These are phyloP conservation scores for Remersonia thermophila DNA, from an alignment of 2,329 filamentous ascomycete species.

Conservation along the genomic window DNA sequence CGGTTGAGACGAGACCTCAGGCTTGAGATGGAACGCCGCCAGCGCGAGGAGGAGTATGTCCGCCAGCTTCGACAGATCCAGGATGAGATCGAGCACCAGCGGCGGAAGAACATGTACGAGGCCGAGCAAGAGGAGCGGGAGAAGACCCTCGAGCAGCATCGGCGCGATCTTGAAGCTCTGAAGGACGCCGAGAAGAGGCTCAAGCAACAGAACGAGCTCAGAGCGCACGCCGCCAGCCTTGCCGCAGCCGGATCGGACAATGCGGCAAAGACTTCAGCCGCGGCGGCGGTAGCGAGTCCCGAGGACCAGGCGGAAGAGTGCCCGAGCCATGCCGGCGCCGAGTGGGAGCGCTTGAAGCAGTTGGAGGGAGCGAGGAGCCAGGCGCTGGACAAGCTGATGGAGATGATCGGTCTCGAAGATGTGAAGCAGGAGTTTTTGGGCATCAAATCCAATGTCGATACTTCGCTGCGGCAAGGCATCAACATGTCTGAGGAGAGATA, in stretches of 20 bases:
- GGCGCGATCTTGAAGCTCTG: slow-evolving; percentile 32
- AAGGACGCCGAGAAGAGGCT: slow-evolving; percentile 20
- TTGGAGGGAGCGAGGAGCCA: slow-evolving; percentile 36
- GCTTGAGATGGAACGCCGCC: slow-evolving; percentile 36
- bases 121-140: slow-evolving; percentile 32
- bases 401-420: slow-evolving; percentile 56
- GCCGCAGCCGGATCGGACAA: too few relatives aligned
- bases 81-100: slow-evolving; percentile 40
- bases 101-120: slow-evolving; percentile 30
- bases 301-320: too few relatives aligned
- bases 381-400: slow-evolving; percentile 52
- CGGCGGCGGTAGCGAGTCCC: too few relatives aligned
- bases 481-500: slow-evolving; percentile 47
- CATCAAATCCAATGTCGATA: slow-evolving; percentile 54
- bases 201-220: slow-evolving; percentile 11
- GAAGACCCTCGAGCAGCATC: slow-evolving; percentile 32
- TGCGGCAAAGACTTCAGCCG: too few relatives aligned
- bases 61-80: slow-evolving; percentile 34
- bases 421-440: slow-evolving; percentile 53
- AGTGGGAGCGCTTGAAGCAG: slow-evolving; percentile 52
- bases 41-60: slow-evolving; percentile 32
- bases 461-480: slow-evolving; percentile 41
- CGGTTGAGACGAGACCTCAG: slow-evolving; percentile 33
- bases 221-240: too few relatives aligned
- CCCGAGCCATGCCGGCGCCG: slow-evolving; percentile 26